These are phyloP conservation scores for Punctularia strigosozonata DNA, from an alignment of 768 basidiomycete genomes.

Conservation along the genomic window DNA sequence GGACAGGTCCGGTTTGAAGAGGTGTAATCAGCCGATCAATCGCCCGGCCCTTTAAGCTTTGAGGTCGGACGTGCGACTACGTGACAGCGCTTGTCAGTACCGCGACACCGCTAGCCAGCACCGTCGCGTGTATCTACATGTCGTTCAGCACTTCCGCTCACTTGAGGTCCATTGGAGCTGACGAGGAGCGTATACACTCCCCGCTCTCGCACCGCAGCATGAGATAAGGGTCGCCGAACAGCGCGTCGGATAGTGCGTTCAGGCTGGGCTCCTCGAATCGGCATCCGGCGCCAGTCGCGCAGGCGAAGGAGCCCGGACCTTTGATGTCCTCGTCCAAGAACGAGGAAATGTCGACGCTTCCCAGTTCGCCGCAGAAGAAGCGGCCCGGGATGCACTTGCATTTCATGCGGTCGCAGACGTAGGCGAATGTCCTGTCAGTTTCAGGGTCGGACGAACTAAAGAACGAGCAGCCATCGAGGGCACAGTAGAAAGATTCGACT, in stretches of 20 bases:
- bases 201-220: slow-evolving; percentile 79
- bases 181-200: slow-evolving; percentile 88
- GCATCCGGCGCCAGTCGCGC: slow-evolving; percentile 61
- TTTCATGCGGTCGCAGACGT: slow-evolving; percentile 72
- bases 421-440: slow-evolving; percentile 61
- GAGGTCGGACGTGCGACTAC: no score
- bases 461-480: slow-evolving; percentile 58
- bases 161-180: slow-evolving; percentile 82
- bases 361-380: slow-evolving; percentile 93
- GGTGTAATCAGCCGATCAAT: no score
- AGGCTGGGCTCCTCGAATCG: slow-evolving; percentile 93
- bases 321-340: slow-evolving; percentile 84
- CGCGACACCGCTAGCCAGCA: slow-evolving; percentile 70
- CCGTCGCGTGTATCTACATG: slow-evolving; percentile 71
- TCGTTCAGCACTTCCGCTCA: slow-evolving; percentile 83
- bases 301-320: slow-evolving; percentile 83
- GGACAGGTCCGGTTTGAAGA: no score
- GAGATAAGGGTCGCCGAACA: slow-evolving; percentile 90
- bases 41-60: no score
- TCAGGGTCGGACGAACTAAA: slow-evolving; percentile 38
- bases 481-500: slow-evolving; percentile 94
- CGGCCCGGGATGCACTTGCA: slow-evolving; percentile 90
- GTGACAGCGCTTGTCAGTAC: no score
- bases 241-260: slow-evolving; percentile 87
- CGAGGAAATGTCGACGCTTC: slow-evolving; percentile 89